Base-by-base conservation (phyloP, 805 yeast species). In the Kluyveromyces dobzhanskii region DNA sequence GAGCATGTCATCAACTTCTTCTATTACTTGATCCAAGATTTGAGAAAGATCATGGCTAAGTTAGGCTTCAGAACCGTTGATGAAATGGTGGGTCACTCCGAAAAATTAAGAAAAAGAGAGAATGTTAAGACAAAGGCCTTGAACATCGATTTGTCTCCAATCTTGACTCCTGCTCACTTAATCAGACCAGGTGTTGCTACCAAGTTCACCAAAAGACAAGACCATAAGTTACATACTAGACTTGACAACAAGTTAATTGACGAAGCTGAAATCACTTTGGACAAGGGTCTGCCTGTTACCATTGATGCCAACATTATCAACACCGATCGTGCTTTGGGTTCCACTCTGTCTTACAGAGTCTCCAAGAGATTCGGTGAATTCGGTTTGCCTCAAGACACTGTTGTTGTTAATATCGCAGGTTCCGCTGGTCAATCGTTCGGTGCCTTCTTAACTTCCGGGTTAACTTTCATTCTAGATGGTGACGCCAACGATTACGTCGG, bases 361-460 rank as follows among this genome's bases (percentile, higher is more conserved):
- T 87, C 97, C 28, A 90, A 90, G 69, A 78, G 73, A 46, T 90
- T 86, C 59, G 98, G 98, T 47, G 96, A 88, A 56, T 69, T 76
- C 46, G 95, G 97, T 26, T 71, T 90, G 55, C 98, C 98, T 16
- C 90, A 85, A 54, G 97, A 92, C 64, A 92, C 97, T 13, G 82
- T 90, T 48, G 97, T 88, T 51, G 97, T 88, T 31, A 83, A 88
- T 58, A 76, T 85, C 42, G 73, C 71, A 56, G 98, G 98, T 48
- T 81, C 88, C 41, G 98, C 98, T 21, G 98, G 98, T 56, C 98
- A 90, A 69, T 87, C 97, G 3, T 90, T 92, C 58, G 98, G 98
- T 69, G 98, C 97, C 2, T 90, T 85, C 71, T 73, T 92, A 53
- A 94, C 97, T 35, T 80, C 94, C 4, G 98, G 98, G 70, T 80